Evolutionary conservation across 495 filamentous ascomycete genomes (phyloP).

Genomic region (Penicillium argentinense): DNA sequence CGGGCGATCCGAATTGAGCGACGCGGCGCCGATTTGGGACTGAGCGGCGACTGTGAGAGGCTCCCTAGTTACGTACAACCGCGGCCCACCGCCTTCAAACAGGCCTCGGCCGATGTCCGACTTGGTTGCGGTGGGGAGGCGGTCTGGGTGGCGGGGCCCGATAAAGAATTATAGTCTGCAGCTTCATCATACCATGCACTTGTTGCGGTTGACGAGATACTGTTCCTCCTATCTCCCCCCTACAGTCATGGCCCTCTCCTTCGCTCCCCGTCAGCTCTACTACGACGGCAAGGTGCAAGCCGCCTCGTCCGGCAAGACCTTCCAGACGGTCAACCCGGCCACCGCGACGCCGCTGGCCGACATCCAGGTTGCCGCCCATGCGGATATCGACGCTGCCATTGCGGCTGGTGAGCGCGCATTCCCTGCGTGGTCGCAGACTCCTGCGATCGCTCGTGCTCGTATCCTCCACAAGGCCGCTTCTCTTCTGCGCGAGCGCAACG

Average conservation of each 20-base stretch:
- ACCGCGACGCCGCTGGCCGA: slow-evolving; percentile 62
- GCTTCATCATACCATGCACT: too few species aligned
- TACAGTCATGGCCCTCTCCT: slow-evolving; percentile 38
- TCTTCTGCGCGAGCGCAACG: slow-evolving; percentile 65
- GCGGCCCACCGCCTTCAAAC: too few species aligned
- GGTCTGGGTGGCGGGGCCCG: too few species aligned
- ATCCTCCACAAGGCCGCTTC: slow-evolving; percentile 69
- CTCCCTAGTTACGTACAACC: too few species aligned
- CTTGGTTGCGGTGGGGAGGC: too few species aligned
- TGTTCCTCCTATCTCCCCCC: too few species aligned
- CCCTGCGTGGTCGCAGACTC: slow-evolving; percentile 62
- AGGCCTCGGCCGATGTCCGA: too few species aligned
- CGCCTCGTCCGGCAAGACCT: slow-evolving; percentile 59
- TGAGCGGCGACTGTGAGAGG: too few species aligned
- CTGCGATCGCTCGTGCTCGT: slow-evolving; percentile 63
- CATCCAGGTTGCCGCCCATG: slow-evolving; percentile 59
- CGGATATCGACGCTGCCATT: slow-evolving; percentile 67
- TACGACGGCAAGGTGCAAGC: slow-evolving; percentile 63
- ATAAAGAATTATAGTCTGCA: too few species aligned
- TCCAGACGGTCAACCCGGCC: slow-evolving; percentile 67
- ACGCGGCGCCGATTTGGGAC: too few species aligned
- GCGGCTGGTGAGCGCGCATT: slow-evolving; percentile 62
- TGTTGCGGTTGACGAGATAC: too few species aligned
- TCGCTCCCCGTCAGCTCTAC: slow-evolving; percentile 60
- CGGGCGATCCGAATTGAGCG: too few species aligned